These are phyloP conservation scores for Anethum foeniculum DNA, from an alignment of 140 eudicot genomes.

Conservation along the genomic window DNA sequence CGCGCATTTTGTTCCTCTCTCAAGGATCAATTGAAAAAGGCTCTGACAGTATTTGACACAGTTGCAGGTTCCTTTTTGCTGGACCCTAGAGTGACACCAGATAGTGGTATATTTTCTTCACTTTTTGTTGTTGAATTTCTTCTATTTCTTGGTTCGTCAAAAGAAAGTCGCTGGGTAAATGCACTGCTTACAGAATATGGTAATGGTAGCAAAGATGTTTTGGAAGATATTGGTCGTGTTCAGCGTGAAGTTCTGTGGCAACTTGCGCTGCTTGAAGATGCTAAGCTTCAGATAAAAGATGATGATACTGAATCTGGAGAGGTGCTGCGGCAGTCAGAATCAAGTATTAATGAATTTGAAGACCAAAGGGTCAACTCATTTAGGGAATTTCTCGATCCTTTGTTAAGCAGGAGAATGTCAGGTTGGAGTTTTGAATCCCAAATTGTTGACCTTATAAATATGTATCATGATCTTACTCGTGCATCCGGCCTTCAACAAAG, in stretches of 20 bases:
- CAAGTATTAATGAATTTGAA: constrained; percentile 43
- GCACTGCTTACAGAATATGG: constrained; percentile 92
- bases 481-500: constrained; percentile 54
- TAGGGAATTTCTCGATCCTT: constrained; percentile 83
- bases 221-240: constrained; percentile 76
- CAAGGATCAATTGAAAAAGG: constrained; percentile 59
- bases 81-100: constrained; percentile 58
- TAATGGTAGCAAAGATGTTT: constrained; percentile 63
- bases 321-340: constrained; percentile 34
- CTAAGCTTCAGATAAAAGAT: constrained; percentile 47
- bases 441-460: constrained; percentile 65
- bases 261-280: constrained; percentile 77
- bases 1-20: constrained; percentile 83
- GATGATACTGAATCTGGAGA: constrained; percentile 26
- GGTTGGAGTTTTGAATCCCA: constrained; percentile 94
- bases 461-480: constrained; percentile 74
- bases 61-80: constrained; percentile 73
- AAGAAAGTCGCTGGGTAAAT: constrained; percentile 79
- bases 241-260: constrained; percentile 95
- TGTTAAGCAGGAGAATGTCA: constrained; percentile 72
- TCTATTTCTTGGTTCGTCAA: constrained; percentile 85
- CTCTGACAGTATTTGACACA: constrained; percentile 40
- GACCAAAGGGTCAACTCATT: constrained; percentile 71
- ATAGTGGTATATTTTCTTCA: constrained; percentile 59
- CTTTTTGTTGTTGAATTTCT: constrained; percentile 84